Conservation (phyloP, 2,329 filamentous ascomycete genomes). For the Paradendryphiella salina region DNA sequence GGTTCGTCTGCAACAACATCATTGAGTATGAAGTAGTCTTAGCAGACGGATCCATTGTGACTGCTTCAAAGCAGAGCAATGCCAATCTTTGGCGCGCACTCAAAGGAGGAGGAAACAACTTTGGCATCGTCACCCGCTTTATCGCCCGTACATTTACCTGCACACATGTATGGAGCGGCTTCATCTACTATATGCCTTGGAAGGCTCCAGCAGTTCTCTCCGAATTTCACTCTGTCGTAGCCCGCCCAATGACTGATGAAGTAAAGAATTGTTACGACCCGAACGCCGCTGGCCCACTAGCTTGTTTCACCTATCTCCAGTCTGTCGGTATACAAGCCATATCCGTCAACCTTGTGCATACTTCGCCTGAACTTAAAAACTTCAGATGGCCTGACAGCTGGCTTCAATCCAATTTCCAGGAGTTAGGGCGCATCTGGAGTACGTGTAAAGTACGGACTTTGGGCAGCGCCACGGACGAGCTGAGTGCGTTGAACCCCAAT, state of each 20-base stretch:
- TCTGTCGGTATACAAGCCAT: slow-evolving; percentile 59
- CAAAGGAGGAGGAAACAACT: slow-evolving; percentile 45
- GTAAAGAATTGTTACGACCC: slow-evolving; percentile 35
- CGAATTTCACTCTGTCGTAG: slow-evolving; percentile 14
- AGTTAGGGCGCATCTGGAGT: slow-evolving; percentile 43
- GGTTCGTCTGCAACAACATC: slow-evolving; percentile 41
- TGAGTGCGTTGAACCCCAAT: slow-evolving; percentile 25
- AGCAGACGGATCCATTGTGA: slow-evolving; percentile 40
- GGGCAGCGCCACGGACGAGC: slow-evolving; percentile 41
- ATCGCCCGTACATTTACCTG: slow-evolving; percentile 23
- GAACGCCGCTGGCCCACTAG: slow-evolving; percentile 55
- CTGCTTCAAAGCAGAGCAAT: slow-evolving; percentile 32
- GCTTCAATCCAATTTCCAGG: slow-evolving; percentile 35
- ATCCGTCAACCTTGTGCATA: slow-evolving; percentile 51
- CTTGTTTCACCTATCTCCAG: slow-evolving; percentile 61
- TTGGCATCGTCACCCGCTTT: slow-evolving; percentile 44
- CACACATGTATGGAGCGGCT: slow-evolving; percentile 42
- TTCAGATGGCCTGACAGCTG: slow-evolving; percentile 40
- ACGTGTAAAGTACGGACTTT: slow-evolving; percentile 40
- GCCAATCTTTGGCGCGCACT: slow-evolving; percentile 39
- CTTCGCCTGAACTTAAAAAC: slow-evolving; percentile 23
- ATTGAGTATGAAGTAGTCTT: slow-evolving; percentile 44
- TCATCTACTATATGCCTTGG: slow-evolving; percentile 21
- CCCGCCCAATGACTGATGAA: slow-evolving; percentile 7
- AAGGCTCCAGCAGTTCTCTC: slow-evolving; percentile 15